phyloP scores from a whole-genome alignment of 352 stramenopile species.

The Globisporangium ultimum region DNA sequence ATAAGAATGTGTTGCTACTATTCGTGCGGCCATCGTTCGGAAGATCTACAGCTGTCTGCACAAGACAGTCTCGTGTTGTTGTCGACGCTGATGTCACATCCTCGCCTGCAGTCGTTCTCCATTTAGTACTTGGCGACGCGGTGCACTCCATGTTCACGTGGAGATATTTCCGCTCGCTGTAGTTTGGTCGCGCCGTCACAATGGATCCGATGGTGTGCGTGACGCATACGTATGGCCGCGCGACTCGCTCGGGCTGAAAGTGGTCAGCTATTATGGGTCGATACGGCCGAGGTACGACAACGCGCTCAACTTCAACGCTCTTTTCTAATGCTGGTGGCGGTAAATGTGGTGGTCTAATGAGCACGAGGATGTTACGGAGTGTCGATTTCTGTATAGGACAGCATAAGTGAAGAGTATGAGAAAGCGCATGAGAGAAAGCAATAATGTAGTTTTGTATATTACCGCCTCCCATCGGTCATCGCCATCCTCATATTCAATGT shows the following conservation, averaged over 20 bases:
- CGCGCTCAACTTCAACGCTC: conserved; percentile 9
- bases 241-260: conserved; percentile 38
- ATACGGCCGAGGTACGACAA: conserved; percentile 38
- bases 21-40: not conserved
- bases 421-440: no score
- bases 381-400: not conserved
- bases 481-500: conserved; percentile 47
- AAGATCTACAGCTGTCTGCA: conserved; percentile 17
- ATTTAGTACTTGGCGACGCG: not conserved
- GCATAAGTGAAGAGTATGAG: no score
- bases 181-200: conserved; percentile 19
- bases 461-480: conserved; percentile 46
- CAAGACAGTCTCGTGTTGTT: conserved; percentile 2
- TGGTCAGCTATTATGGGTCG: conserved; percentile 21
- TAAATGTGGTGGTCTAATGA: not conserved
- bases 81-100: not conserved
- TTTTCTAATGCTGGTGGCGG: not conserved
- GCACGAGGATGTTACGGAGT: not conserved
- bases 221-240: conserved; percentile 28
- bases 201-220: conserved; percentile 33
- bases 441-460: conserved; percentile 1
- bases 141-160: conserved; percentile 14
- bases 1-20: not conserved
- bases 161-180: conserved; percentile 22
- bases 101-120: not conserved